phyloP scores from a whole-genome alignment of 371 early-diverging fungal genomes.

The Mortierella sp. region DNA sequence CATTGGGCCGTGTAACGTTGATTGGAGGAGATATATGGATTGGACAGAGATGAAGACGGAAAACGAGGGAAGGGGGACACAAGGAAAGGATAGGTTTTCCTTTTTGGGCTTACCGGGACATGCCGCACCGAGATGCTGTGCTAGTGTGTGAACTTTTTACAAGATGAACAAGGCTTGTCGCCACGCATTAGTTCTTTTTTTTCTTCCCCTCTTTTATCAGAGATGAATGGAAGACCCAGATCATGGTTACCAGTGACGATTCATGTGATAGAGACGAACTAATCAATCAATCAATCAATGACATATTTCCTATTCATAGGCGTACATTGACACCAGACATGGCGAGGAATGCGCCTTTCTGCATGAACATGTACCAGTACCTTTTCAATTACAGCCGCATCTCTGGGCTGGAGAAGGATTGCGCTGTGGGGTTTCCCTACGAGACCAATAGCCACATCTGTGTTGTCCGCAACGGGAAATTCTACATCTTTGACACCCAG shows the following conservation, averaged over 20 bases:
- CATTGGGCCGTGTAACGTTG: constrained; percentile 16
- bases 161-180: too few relatives aligned
- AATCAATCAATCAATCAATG: background rate
- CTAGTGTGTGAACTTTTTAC: background rate
- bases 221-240: background rate
- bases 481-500: constrained; percentile 74
- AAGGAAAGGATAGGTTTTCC: constrained; percentile 3
- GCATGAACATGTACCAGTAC: constrained; percentile 73
- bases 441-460: constrained; percentile 67
- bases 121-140: background rate
- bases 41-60: constrained; percentile 3
- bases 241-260: background rate
- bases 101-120: constrained; percentile 18
- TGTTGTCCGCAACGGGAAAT: constrained; percentile 70
- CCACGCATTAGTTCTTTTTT: background rate
- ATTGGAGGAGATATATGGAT: constrained; percentile 9
- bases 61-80: background rate
- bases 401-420: constrained; percentile 66
- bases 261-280: background rate
- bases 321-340: constrained; percentile 71
- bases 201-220: background rate
- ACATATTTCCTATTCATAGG: background rate
- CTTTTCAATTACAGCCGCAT: constrained; percentile 71
- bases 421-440: constrained; percentile 55
- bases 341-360: constrained; percentile 69